Evolutionary conservation across 345 rosid genomes (phyloP).

Genomic region (Melastoma malabathricum): DNA sequence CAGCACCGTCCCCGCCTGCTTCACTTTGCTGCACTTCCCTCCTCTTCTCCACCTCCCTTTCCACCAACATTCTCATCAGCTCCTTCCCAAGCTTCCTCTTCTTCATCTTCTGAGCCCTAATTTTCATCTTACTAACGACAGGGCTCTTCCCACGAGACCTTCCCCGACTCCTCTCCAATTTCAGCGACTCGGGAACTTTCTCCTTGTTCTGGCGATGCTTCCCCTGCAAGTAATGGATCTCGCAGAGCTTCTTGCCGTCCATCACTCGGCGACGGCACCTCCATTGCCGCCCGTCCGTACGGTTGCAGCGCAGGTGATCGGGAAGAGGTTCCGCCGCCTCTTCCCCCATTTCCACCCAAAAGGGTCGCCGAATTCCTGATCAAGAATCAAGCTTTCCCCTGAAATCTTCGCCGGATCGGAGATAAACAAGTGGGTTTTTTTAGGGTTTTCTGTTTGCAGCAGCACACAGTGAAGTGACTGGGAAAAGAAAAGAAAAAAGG

Average conservation of each 20-base stretch:
- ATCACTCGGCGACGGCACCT: constrained; percentile 68
- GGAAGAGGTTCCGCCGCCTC: constrained; percentile 35
- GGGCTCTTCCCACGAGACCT: constrained; percentile 9
- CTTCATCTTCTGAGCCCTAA: constrained; percentile 56
- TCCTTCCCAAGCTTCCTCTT: constrained; percentile 62
- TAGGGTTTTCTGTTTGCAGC: no score
- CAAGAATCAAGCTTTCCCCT: constrained; percentile 5
- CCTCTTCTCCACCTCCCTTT: constrained; percentile 64
- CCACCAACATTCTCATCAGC: constrained; percentile 69
- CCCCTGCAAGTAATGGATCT: constrained; percentile 61
- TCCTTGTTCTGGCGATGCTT: constrained; percentile 36
- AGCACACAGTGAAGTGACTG: no score
- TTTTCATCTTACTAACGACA: constrained; percentile 5
- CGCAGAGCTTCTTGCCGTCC: constrained; percentile 77
- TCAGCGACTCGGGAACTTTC: constrained; percentile 55
- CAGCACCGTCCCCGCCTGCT: constrained; percentile 49
- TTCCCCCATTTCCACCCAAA: constrained; percentile 7
- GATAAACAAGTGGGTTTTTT: no score
- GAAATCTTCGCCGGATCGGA: no score
- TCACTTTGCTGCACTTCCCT: constrained; percentile 22
- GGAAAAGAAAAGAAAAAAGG: no score
- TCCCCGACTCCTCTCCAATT: constrained; percentile 31
- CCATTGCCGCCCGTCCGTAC: constrained; percentile 93
- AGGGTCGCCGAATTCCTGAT: constrained; percentile 6
- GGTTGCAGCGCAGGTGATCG: constrained; percentile 74